Evolutionary conservation across 78 protist species (phyloP).

Genomic region (Protostelium mycophagum): DNA sequence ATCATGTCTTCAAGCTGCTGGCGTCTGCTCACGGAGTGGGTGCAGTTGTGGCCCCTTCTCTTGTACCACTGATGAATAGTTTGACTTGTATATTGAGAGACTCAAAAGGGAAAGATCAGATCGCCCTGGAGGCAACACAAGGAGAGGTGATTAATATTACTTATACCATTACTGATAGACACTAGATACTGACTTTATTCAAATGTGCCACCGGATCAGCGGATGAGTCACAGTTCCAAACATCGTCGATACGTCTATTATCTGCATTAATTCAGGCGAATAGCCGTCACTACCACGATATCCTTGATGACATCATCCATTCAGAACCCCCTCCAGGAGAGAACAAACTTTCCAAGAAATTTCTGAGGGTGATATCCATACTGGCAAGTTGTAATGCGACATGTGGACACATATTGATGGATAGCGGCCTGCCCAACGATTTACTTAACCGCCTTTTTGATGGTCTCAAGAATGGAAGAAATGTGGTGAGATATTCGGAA

Average conservation of each 20-base stretch:
- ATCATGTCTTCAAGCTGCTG: background rate
- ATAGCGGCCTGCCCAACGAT: background rate
- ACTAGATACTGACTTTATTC: background rate
- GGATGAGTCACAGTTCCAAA: background rate
- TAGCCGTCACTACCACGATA: background rate
- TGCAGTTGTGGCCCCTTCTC: background rate
- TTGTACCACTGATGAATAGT: background rate
- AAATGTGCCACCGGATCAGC: background rate
- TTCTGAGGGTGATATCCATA: background rate
- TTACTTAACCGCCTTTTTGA: background rate
- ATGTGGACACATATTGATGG: background rate
- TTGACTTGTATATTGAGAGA: background rate
- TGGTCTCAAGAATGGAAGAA: no score
- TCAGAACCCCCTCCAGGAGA: background rate
- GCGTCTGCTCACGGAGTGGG: background rate
- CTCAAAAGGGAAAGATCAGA: background rate
- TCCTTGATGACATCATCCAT: background rate
- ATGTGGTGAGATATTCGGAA: no score
- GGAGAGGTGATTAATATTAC: background rate
- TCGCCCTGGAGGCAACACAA: background rate
- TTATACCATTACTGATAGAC: background rate
- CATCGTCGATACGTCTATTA: background rate
- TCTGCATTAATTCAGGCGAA: background rate
- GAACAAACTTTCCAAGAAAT: background rate
- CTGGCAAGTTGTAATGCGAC: background rate